Evolutionary conservation across 2,329 filamentous ascomycete species (phyloP), one percentile per base, ranked within the genome.

Genomic region (Teratosphaeria nubilosa): DNA sequence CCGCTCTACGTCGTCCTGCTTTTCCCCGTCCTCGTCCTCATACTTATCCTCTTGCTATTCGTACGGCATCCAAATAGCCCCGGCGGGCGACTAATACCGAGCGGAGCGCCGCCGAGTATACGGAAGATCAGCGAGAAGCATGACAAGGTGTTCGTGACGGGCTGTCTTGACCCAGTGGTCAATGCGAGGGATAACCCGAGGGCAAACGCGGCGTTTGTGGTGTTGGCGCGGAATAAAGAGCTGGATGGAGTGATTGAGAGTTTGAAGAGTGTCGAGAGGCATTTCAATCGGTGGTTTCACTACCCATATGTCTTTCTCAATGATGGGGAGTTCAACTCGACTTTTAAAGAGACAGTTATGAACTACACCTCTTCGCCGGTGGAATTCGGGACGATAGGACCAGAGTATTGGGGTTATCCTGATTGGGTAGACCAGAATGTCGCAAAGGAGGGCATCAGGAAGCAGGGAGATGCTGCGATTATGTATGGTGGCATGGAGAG

Each of bases 401-500:
- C 87, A 4, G 85, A 86, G 59, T 94, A 95, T 84, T 99, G 94
- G 94, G 92, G 91, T 22, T 97, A 87, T 73, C 94, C 94, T 5
- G 91, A 96, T 67, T 99, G 94, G 94, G 88, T 94, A 56, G 91
- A 99, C 71, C 83, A 85, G 65, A 91, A 94, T 72, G 90, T 96
- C 56, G 92, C 91, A 64, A 91, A 91, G 76, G 94, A 99, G 74
- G 92, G 92, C 60, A 95, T 99, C 69, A 85, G 89, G 56, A 96
- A 96, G 77, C 94, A 99, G 74, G 94, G 94, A 64, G 94, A 99
- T 74, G 86, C 86, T 55, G 94, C 94, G 53, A 95, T 99, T 78
- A 99, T 99, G 94, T 99, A 97, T 72, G 94, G 94, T 73, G 94
- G 94, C 53, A 87, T 99, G 80, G 94, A 97, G 74, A 96, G 91